Conservation (phyloP, 371 early-diverging fungal genomes). For the Mucor saturninus region DNA sequence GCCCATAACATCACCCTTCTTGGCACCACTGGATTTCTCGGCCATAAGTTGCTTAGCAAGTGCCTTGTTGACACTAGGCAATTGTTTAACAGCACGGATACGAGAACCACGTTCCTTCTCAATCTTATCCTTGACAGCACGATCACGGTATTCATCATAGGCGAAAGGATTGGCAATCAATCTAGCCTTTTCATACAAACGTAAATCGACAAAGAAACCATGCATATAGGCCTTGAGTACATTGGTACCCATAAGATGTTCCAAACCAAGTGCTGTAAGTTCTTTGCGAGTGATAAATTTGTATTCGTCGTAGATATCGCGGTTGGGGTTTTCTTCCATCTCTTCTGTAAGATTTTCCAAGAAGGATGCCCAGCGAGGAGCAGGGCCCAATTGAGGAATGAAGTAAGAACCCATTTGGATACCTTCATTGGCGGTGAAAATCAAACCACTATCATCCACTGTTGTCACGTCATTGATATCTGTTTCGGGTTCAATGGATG, state of each 20-base stretch:
- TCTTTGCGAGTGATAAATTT: conserved; percentile 96
- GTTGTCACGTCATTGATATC: conserved; percentile 95
- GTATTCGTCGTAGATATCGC: conserved; percentile 94
- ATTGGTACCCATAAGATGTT: conserved; percentile 93
- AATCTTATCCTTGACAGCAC: conserved; percentile 78
- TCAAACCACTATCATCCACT: conserved; percentile 85
- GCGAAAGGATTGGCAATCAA: conserved; percentile 97
- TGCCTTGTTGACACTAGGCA: conserved; percentile 90
- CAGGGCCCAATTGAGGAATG: conserved; percentile 92
- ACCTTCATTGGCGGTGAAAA: conserved; percentile 96
- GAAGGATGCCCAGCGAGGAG: conserved; percentile 96
- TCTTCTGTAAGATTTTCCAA: conserved; percentile 98
- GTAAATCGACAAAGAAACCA: conserved; percentile 96
- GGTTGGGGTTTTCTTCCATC: conserved; percentile 91
- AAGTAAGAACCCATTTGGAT: conserved; percentile 94
- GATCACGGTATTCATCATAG: conserved; percentile 88
- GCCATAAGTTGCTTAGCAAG: conserved; percentile 80
- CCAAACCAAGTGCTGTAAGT: conserved; percentile 84
- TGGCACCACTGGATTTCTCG: conserved; percentile 52
- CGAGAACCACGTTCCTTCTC: conserved; percentile 89
- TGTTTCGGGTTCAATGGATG: conserved; percentile 88
- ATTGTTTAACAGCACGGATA: conserved; percentile 84
- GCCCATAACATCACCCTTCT: conserved; percentile 59
- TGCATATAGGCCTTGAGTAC: conserved; percentile 98
- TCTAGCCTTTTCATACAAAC: conserved; percentile 94